A percentile compares a stretch with the other conserved stretches of the same genome.
These are phyloP conservation scores for Apiospora pterosperma DNA, from an alignment of 2,329 filamentous ascomycete genomes.

Conservation along the genomic window DNA sequence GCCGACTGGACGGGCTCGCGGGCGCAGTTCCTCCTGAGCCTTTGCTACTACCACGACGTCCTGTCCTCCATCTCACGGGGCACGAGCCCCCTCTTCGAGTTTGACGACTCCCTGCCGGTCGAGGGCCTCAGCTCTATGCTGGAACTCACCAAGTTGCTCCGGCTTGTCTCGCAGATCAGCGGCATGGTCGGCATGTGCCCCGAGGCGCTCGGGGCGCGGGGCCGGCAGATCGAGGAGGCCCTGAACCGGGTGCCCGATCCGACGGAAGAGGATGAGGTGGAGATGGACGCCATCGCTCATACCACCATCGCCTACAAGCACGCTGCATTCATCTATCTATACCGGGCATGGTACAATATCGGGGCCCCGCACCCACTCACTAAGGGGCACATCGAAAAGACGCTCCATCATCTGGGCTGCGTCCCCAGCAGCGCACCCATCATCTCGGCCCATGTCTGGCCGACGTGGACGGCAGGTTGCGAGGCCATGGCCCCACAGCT, in stretches of 20 bases:
- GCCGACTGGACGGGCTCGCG: conserved; percentile 13
- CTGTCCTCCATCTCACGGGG: conserved; percentile 25
- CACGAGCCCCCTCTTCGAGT: conserved; percentile 21
- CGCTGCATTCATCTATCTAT: conserved; percentile 28
- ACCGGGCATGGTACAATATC: conserved; percentile 24
- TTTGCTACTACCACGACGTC: conserved; percentile 29
- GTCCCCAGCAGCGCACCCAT: conserved; percentile 25
- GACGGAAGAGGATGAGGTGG: conserved; percentile 12
- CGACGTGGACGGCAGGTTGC: conserved; percentile 29
- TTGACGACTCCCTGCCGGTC: conserved; percentile 17
- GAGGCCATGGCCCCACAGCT: conserved; percentile 22
- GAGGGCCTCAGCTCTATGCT: conserved; percentile 17
- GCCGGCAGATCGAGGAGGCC: conserved; percentile 11
- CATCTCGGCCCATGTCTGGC: conserved; percentile 27
- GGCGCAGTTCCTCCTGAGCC: conserved; percentile 24
- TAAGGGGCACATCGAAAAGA: conserved; percentile 16
- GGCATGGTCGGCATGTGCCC: conserved; percentile 16
- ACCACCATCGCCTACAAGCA: conserved; percentile 28
- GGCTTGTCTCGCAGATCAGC: conserved; percentile 21
- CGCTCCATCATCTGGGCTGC: conserved; percentile 21
- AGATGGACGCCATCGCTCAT: conserved; percentile 11
- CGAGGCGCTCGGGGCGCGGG: conserved; percentile 9
- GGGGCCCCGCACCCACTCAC: neutral
- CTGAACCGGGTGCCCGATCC: conserved; percentile 8
- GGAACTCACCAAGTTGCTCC: conserved; percentile 17